A percentile compares a stretch with the other conserved stretches of the same genome.
phyloP scores from a whole-genome alignment of 164 flowering plant species.

The Houttuynia cordata region DNA sequence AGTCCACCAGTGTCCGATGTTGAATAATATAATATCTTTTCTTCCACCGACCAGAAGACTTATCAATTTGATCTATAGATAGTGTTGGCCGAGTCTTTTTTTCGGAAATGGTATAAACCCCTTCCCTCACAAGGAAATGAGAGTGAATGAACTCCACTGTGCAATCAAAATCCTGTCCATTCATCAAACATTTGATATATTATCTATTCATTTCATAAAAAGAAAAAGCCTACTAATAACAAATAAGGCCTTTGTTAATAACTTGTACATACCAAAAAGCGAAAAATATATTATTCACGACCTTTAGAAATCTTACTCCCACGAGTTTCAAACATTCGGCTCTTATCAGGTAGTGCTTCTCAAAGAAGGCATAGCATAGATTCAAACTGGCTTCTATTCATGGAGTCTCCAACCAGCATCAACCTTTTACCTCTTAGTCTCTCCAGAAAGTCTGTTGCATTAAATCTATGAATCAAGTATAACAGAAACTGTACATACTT shows the following conservation, averaged over 20 bases:
- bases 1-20: conserved; percentile 97
- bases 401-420: conserved; percentile 90
- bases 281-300: conserved; percentile 75
- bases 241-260: neutral
- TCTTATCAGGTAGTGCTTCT: conserved; percentile 59
- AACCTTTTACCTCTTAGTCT: conserved; percentile 79
- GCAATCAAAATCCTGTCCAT: conserved; percentile 66
- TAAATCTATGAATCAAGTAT: conserved; percentile 46
- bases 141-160: conserved; percentile 82
- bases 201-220: neutral
- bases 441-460: conserved; percentile 76
- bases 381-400: conserved; percentile 96
- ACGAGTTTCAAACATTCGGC: conserved; percentile 68
- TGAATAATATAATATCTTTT: conserved; percentile 80
- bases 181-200: neutral
- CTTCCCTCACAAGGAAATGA: conserved; percentile 90
- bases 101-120: conserved; percentile 46
- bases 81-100: conserved; percentile 76
- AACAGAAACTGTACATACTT: conserved; percentile 3
- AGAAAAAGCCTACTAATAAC: neutral
- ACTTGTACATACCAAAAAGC: conserved; percentile 41
- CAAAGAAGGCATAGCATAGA: conserved; percentile 78
- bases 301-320: conserved; percentile 85
- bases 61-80: conserved; percentile 72
- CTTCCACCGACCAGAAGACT: conserved; percentile 59